Conservation (phyloP, 805 yeast genomes). For the Schizosaccharomyces japonicus region DNA sequence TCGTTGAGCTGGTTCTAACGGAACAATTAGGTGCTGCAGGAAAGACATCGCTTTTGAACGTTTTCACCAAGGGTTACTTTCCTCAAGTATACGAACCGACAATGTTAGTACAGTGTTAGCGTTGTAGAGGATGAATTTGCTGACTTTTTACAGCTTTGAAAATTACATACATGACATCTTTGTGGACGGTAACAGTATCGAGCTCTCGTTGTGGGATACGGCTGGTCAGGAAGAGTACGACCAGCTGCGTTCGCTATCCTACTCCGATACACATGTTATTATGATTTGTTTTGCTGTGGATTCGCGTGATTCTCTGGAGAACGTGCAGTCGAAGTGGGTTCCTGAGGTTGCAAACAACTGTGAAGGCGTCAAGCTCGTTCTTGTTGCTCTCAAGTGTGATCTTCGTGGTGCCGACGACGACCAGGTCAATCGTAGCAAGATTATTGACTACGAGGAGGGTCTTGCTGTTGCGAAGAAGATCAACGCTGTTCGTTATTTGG, state of each 20-base stretch:
- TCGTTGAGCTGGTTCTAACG: neutral
- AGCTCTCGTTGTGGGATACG: conserved; percentile 88
- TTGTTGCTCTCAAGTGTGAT: conserved; percentile 89
- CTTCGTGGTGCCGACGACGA: conserved; percentile 26
- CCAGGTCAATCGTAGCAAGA: conserved; percentile 20
- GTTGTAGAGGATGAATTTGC: neutral
- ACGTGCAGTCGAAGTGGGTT: conserved; percentile 89
- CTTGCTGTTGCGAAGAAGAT: conserved; percentile 73
- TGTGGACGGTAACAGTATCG: conserved; percentile 81
- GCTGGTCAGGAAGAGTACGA: conserved; percentile 98
- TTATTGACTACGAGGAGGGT: conserved; percentile 82
- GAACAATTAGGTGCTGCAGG: conserved; percentile 83
- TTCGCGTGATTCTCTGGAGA: conserved; percentile 78
- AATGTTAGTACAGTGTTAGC: conserved; percentile 19
- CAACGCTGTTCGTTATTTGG: conserved; percentile 77
- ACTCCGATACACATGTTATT: conserved; percentile 88
- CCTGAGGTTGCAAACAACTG: conserved; percentile 93
- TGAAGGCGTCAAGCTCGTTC: conserved; percentile 79
- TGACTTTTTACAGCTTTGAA: conserved; percentile 33
- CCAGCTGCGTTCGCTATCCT: conserved; percentile 71
- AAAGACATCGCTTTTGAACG: conserved; percentile 79
- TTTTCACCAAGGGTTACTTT: conserved; percentile 89
- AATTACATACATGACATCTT: conserved; percentile 92
- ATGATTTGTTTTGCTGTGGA: conserved; percentile 94
- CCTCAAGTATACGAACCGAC: conserved; percentile 98